Evolutionary conservation across 2,329 filamentous ascomycete genomes (phyloP).

Genomic region (Dryadomyces quercus-mongolicae): DNA sequence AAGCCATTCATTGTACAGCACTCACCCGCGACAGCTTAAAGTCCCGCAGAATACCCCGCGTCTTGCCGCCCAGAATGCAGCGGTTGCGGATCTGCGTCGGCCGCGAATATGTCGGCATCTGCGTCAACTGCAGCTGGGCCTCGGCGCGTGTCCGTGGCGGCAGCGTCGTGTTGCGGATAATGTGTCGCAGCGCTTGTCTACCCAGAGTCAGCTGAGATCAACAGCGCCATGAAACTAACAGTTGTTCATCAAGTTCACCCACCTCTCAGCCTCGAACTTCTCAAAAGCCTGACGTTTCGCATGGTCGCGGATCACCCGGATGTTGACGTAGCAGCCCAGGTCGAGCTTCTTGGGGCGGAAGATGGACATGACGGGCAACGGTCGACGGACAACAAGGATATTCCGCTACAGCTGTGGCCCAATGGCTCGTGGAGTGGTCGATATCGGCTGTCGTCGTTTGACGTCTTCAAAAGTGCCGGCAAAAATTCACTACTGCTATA

Average conservation of each 20-base stretch:
- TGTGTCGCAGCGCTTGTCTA: slow-evolving; percentile 86
- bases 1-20: slow-evolving; percentile 10
- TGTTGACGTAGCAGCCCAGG: slow-evolving; percentile 76
- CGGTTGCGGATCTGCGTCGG: slow-evolving; percentile 89
- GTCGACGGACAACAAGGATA: no score
- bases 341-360: slow-evolving; percentile 88
- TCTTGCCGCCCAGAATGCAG: slow-evolving; percentile 85
- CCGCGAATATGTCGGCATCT: slow-evolving; percentile 94
- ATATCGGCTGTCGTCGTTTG: background rate
- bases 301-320: slow-evolving; percentile 81
- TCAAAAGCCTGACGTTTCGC: slow-evolving; percentile 92
- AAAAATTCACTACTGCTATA: background rate
- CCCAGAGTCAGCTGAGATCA: no score
- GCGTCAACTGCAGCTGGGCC: slow-evolving; percentile 81
- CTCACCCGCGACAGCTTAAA: slow-evolving; percentile 86
- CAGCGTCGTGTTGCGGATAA: slow-evolving; percentile 85
- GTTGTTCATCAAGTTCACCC: no score
- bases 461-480: background rate
- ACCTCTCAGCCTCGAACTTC: slow-evolving; percentile 81
- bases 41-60: slow-evolving; percentile 78
- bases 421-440: background rate
- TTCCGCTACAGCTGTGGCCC: background rate
- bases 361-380: slow-evolving; percentile 53
- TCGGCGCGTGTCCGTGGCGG: slow-evolving; percentile 72
- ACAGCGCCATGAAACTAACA: no score